A percentile compares a stretch with the other conserved stretches of the same genome.
phyloP scores from a whole-genome alignment of 176 grass and related monocot species.

The Saccharum officinarum region DNA sequence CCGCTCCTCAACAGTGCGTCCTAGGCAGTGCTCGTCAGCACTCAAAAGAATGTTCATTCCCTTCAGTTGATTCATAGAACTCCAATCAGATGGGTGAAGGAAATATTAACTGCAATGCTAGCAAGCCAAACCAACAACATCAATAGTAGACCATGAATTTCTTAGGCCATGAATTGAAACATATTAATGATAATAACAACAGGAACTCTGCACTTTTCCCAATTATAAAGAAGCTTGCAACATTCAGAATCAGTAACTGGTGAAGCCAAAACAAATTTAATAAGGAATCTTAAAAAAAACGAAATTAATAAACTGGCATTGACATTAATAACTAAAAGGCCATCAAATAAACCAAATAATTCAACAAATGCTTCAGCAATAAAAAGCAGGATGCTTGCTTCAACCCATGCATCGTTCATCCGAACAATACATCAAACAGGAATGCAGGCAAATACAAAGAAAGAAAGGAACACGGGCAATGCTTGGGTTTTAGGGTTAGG shows the following conservation, averaged over 20 bases:
- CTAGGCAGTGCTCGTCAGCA: conserved; percentile 71
- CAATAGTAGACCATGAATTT: neutral
- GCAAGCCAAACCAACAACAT: neutral
- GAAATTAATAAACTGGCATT: neutral
- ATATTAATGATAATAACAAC: neutral
- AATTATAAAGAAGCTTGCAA: neutral
- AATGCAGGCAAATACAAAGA: neutral
- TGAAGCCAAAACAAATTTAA: neutral
- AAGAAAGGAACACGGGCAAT: neutral
- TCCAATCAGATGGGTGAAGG: conserved; percentile 25
- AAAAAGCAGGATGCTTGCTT: neutral
- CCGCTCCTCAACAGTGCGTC: conserved; percentile 51
- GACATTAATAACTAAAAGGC: neutral
- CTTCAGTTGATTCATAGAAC: conserved; percentile 33
- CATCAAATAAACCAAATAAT: neutral
- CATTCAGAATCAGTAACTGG: neutral
- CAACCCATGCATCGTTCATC: neutral
- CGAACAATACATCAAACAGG: neutral
- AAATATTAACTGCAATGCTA: conserved; percentile 16
- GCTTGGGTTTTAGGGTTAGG: conserved; percentile 41
- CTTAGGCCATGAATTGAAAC: neutral
- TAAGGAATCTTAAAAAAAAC: too few relatives aligned
- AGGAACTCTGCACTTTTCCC: neutral
- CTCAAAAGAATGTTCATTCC: conserved; percentile 87
- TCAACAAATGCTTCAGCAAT: neutral